Conservation (phyloP, 2,329 filamentous ascomycete species). For the Ploettnerulaceae sp. region DNA sequence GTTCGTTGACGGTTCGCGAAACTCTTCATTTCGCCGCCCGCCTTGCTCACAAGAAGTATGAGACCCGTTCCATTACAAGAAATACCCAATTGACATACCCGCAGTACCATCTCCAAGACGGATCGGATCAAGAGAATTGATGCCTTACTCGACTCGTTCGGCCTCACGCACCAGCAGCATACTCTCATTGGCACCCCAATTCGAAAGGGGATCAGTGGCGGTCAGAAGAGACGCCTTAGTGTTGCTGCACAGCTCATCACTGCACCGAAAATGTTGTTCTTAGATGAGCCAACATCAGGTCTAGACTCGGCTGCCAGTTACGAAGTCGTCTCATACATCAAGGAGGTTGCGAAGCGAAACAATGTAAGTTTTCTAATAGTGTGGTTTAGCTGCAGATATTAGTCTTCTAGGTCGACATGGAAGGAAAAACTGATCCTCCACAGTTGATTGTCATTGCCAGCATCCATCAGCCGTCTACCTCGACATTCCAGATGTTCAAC, state of each 20-base stretch:
- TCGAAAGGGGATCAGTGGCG: slow-evolving; percentile 76
- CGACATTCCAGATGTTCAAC: slow-evolving; percentile 76
- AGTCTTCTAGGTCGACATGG: no score
- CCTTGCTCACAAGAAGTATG: slow-evolving; percentile 53
- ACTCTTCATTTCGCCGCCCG: slow-evolving; percentile 74
- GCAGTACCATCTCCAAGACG: slow-evolving; percentile 39
- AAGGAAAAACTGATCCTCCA: not conserved
- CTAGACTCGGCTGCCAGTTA: slow-evolving; percentile 59
- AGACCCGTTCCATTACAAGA: not conserved
- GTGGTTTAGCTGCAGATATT: no score
- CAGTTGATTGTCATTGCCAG: slow-evolving; percentile 74
- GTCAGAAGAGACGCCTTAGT: slow-evolving; percentile 76
- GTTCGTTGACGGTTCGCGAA: slow-evolving; percentile 73
- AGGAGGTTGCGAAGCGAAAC: slow-evolving; percentile 24
- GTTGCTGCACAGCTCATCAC: slow-evolving; percentile 80
- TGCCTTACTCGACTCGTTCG: slow-evolving; percentile 65
- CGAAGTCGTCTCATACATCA: slow-evolving; percentile 68
- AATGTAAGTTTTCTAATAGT: slow-evolving; percentile 68
- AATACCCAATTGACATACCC: slow-evolving; percentile 7
- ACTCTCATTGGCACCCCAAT: slow-evolving; percentile 78
- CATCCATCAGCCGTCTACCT: slow-evolving; percentile 80
- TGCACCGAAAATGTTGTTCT: slow-evolving; percentile 71
- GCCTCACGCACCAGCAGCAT: slow-evolving; percentile 62
- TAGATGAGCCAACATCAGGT: slow-evolving; percentile 85
- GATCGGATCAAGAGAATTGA: slow-evolving; percentile 61